Conservation (phyloP, 73 alveolate species). For the Paramecium sonneborni region DNA sequence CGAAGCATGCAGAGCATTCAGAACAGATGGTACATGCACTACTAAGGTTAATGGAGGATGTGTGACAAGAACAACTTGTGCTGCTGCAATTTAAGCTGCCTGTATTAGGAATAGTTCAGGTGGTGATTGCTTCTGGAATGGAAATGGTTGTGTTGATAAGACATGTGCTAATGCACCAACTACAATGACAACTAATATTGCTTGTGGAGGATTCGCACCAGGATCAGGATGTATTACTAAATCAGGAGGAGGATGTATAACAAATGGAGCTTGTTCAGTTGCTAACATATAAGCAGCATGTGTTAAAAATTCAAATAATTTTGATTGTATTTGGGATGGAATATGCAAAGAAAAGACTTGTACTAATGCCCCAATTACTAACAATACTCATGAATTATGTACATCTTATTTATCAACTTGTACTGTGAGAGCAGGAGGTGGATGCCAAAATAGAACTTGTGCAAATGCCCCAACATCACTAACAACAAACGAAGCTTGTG, state of each 20-base stretch:
- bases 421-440: not conserved
- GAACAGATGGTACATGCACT: not conserved
- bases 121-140: slow-evolving; percentile 11
- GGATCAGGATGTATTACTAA: not conserved
- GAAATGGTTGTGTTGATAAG: not conserved
- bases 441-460: not conserved
- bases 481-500: not conserved
- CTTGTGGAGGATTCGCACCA: not conserved
- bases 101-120: not conserved
- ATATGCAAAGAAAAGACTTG: slow-evolving; percentile 15
- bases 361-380: not conserved
- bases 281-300: not conserved
- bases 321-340: slow-evolving; percentile 11
- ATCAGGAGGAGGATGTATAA: slow-evolving; percentile 9
- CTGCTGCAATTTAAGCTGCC: not conserved
- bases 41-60: slow-evolving; percentile 29
- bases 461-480: slow-evolving; percentile 28
- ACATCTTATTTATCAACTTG: not conserved
- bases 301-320: not conserved
- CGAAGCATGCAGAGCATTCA: not conserved
- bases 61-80: not conserved
- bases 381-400: slow-evolving; percentile 2
- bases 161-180: slow-evolving; percentile 38
- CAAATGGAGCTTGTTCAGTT: not conserved
- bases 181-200: not conserved